These are phyloP conservation scores for Brassica incana DNA, from an alignment of 345 rosid species.

Conservation along the genomic window DNA sequence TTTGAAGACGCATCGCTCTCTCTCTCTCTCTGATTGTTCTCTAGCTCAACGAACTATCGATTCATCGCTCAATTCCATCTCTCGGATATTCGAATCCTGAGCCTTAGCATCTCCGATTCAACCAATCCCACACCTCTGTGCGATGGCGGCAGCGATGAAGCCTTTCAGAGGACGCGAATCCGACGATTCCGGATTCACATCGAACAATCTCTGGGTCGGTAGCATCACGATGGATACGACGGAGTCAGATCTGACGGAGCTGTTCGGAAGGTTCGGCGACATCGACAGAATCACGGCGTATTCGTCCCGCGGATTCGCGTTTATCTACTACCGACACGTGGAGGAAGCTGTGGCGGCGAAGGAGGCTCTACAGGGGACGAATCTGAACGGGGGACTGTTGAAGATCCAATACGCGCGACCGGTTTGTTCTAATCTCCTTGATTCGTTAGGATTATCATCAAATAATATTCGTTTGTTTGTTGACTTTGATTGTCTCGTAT, in stretches of 20 bases:
- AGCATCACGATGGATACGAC: conserved; percentile 57
- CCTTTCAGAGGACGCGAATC: conserved; percentile 41
- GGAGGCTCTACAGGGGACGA: conserved; percentile 68
- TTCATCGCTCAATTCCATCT: background rate
- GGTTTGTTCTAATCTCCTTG: conserved; percentile 80
- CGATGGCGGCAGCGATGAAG: conserved; percentile 51
- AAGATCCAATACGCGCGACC: conserved; percentile 98
- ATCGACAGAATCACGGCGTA: conserved; percentile 76
- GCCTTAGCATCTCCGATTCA: background rate
- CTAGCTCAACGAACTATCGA: background rate
- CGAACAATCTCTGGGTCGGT: conserved; percentile 88
- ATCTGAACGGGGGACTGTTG: conserved; percentile 58
- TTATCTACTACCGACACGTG: conserved; percentile 68
- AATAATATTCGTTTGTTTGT: conserved; percentile 11
- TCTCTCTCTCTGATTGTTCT: background rate
- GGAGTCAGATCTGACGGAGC: conserved; percentile 66
- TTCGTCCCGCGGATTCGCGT: conserved; percentile 70
- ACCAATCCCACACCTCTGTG: background rate
- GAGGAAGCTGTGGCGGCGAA: conserved; percentile 88
- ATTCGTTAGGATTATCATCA: conserved; percentile 43
- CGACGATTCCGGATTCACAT: conserved; percentile 44
- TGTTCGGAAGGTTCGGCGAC: conserved; percentile 67
- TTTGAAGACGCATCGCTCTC: background rate
- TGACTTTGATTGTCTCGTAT: conserved; percentile 6
- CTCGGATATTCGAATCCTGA: background rate